These are phyloP conservation scores for Solidago caesia DNA, from an alignment of 129 eudicot species.

Conservation along the genomic window DNA sequence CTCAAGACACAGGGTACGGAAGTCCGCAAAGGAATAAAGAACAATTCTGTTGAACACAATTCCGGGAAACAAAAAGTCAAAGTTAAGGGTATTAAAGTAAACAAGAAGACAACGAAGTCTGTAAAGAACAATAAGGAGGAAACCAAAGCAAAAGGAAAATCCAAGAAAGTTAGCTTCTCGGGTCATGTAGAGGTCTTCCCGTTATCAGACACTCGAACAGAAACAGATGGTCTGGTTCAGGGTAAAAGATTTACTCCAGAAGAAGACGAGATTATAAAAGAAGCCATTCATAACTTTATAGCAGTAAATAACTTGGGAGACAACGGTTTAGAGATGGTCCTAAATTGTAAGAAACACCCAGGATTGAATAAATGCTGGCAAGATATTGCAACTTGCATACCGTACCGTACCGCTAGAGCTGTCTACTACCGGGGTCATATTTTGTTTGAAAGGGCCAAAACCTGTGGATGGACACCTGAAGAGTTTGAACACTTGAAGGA, in stretches of 20 bases:
- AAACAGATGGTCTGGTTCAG: conserved; percentile 26
- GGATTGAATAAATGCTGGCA: conserved; percentile 60
- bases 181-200: conserved; percentile 46
- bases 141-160: conserved; percentile 36
- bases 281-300: conserved; percentile 52
- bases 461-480: conserved; percentile 55
- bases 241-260: conserved; percentile 66
- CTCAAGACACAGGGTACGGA: neutral
- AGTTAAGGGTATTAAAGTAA: conserved; percentile 20
- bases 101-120: conserved; percentile 18
- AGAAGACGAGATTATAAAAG: conserved; percentile 58
- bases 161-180: conserved; percentile 58
- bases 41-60: neutral
- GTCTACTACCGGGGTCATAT: conserved; percentile 57
- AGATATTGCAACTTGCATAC: conserved; percentile 59
- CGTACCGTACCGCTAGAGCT: conserved; percentile 42
- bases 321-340: conserved; percentile 58
- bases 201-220: neutral
- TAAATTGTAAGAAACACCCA: conserved; percentile 34
- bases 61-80: neutral
- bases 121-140: conserved; percentile 13
- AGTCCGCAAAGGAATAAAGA: neutral
- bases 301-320: conserved; percentile 48
- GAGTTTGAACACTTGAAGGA: conserved; percentile 36
- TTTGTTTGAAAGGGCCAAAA: conserved; percentile 43